A percentile compares a stretch with the other conserved stretches of the same genome.
Evolutionary conservation across 2,329 filamentous ascomycete genomes (phyloP).

Genomic region (Orbilia quercus): DNA sequence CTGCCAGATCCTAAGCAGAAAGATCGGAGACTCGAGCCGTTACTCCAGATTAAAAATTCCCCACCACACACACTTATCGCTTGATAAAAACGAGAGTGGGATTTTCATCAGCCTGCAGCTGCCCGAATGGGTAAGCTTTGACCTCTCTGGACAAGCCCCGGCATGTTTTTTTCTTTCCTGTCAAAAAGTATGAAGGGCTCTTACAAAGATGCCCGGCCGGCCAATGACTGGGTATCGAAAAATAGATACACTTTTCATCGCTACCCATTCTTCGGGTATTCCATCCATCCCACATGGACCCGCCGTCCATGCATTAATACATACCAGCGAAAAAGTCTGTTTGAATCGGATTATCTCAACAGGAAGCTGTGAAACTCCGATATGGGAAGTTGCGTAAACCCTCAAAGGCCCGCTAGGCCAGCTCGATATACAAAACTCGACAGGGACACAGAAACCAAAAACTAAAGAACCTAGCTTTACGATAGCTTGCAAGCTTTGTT

Average conservation of each 20-base stretch:
- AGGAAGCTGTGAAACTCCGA: slow-evolving; percentile 45
- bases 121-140: slow-evolving; percentile 51
- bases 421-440: slow-evolving; percentile 21
- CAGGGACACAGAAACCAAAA: too few relatives aligned
- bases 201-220: not conserved
- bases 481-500: not conserved
- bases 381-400: slow-evolving; percentile 42
- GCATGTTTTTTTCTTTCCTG: not conserved
- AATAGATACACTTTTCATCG: slow-evolving; percentile 35
- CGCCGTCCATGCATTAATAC: slow-evolving; percentile 43
- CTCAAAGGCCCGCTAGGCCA: slow-evolving; percentile 5
- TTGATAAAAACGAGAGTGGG: slow-evolving; percentile 10
- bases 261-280: slow-evolving; percentile 55
- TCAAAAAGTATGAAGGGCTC: not conserved
- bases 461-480: not conserved
- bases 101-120: slow-evolving; percentile 53
- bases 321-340: slow-evolving; percentile 24
- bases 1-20: slow-evolving; percentile 21
- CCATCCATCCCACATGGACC: slow-evolving; percentile 44
- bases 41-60: slow-evolving; percentile 34
- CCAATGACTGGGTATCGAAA: not conserved
- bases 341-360: slow-evolving; percentile 28
- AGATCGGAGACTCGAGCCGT: slow-evolving; percentile 42
- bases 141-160: slow-evolving; percentile 9
- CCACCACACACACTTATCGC: not conserved